These are phyloP conservation scores for Spiraea crenata DNA, from an alignment of 331 rosid species.

Conservation along the genomic window DNA sequence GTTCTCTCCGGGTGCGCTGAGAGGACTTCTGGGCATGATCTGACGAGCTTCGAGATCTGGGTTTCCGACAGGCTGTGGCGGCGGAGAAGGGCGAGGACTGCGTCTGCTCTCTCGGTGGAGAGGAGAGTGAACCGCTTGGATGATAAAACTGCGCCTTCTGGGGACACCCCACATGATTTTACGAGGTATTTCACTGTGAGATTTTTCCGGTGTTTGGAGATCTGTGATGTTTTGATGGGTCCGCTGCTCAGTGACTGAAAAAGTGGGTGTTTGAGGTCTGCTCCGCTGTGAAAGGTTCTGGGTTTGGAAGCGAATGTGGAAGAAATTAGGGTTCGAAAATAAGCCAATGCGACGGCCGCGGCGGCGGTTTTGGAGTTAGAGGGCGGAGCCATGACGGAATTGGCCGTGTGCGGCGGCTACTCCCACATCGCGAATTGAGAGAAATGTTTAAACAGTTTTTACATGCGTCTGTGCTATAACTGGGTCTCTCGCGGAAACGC, in stretches of 20 bases:
- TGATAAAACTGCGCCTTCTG: conserved; percentile 23
- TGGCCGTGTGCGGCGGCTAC: no score
- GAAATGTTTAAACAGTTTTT: no score
- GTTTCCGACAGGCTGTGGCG: conserved; percentile 24
- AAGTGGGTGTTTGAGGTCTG: background rate
- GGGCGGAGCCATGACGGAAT: no score
- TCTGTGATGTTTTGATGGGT: background rate
- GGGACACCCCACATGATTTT: conserved; percentile 29
- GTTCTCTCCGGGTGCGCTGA: conserved; percentile 15
- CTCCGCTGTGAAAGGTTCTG: background rate
- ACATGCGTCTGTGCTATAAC: no score
- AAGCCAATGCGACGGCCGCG: no score
- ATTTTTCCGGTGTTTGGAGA: background rate
- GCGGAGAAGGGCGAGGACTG: conserved; percentile 9
- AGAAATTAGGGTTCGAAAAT: background rate
- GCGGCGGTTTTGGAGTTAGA: no score
- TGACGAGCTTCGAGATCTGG: conserved; percentile 21
- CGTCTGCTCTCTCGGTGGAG: conserved; percentile 24
- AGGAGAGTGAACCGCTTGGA: conserved; percentile 21
- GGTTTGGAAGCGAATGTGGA: background rate
- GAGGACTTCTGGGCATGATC: conserved; percentile 16
- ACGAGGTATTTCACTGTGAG: conserved; percentile 26
- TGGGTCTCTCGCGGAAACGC: no score
- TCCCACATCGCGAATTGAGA: no score
- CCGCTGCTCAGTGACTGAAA: background rate